Evolutionary conservation across 208 protist genomes (phyloP).

Genomic region (Herpetomonas tarakana): DNA sequence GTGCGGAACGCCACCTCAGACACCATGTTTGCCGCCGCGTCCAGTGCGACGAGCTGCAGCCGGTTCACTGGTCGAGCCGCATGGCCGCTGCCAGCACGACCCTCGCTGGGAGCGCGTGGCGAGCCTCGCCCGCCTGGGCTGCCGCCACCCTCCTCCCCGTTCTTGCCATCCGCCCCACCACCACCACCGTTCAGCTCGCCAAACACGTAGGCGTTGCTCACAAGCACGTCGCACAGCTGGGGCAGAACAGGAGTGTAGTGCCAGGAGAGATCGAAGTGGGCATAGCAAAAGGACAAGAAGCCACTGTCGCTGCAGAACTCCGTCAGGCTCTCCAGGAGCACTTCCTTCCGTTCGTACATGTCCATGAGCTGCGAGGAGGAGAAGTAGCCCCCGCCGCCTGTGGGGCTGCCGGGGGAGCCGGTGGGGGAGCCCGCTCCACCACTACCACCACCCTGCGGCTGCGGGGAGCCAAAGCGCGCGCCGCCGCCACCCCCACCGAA

Average conservation of each 20-base stretch:
- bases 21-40: constrained; percentile 26
- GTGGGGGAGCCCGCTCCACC: constrained; percentile 10
- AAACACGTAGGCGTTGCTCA: constrained; percentile 28
- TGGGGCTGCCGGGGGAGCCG: constrained; percentile 9
- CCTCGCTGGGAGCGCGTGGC: background rate
- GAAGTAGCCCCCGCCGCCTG: constrained; percentile 17
- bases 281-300: constrained; percentile 79
- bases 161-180: background rate
- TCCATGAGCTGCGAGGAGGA: constrained; percentile 29
- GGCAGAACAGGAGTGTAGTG: constrained; percentile 60
- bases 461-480: constrained; percentile 10
- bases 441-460: background rate
- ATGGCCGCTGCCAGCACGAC: background rate
- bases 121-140: constrained; percentile 1
- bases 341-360: constrained; percentile 59
- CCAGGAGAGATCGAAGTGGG: constrained; percentile 86
- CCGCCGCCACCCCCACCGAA: background rate
- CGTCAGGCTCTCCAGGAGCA: constrained; percentile 85
- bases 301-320: constrained; percentile 70
- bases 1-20: constrained; percentile 22
- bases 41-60: constrained; percentile 26
- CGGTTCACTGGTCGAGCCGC: constrained; percentile 5
- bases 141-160: background rate
- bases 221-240: constrained; percentile 59
- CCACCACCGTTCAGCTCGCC: background rate